Percentiles rank a stretch among this genome's conserved stretches.
phyloP scores from a whole-genome alignment of 306 rosid genomes.

The Prinsepia uniflora region DNA sequence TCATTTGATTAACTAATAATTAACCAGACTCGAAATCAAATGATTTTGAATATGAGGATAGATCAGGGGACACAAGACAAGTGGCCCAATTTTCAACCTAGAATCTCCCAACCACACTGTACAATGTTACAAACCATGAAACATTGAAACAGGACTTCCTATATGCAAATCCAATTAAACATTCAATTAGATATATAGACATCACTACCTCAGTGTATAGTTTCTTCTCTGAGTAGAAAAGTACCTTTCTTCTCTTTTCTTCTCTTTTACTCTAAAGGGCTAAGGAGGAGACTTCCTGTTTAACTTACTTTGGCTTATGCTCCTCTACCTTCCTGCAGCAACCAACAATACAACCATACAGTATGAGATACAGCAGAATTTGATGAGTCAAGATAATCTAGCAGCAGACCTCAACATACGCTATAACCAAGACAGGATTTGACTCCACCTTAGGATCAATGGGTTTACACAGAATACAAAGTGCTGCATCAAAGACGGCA shows the following conservation, averaged over 20 bases:
- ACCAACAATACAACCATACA: no score
- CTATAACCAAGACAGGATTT: constrained; percentile 52
- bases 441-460: constrained; percentile 73
- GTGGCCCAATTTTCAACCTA: constrained; percentile 5
- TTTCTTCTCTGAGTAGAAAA: constrained; percentile 38
- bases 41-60: no score
- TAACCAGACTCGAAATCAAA: no score
- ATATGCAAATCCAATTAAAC: constrained; percentile 6
- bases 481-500: constrained; percentile 52
- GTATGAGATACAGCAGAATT: constrained; percentile 23
- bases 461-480: constrained; percentile 54
- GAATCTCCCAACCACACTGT: constrained; percentile 61
- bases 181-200: constrained; percentile 20
- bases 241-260: constrained; percentile 32
- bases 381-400: constrained; percentile 40
- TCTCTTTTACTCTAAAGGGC: constrained; percentile 31
- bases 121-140: constrained; percentile 44
- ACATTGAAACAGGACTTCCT: constrained; percentile 33
- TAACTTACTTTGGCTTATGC: not conserved
- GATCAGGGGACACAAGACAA: no score
- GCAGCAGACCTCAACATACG: constrained; percentile 50
- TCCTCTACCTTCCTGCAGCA: no score
- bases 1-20: no score
- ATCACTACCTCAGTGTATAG: constrained; percentile 22
- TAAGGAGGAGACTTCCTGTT: constrained; percentile 81